Evolutionary conservation across 1,284 basidiomycete species (phyloP).

Genomic region (Malassezia japonica): DNA sequence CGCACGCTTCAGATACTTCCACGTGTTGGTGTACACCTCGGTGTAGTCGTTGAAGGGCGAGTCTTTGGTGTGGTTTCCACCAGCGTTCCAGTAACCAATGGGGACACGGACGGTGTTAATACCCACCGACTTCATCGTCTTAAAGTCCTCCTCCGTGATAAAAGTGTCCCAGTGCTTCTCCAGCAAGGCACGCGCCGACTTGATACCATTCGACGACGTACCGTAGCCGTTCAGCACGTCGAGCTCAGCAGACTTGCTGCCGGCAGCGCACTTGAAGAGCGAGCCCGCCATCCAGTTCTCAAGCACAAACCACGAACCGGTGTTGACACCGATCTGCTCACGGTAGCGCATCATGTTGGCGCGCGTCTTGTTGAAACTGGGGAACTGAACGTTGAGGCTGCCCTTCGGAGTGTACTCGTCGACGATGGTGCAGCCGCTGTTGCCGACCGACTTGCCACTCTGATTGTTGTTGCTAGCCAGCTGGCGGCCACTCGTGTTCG

Average conservation of each 20-base stretch:
- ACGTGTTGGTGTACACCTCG: constrained; percentile 59
- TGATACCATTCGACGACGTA: constrained; percentile 53
- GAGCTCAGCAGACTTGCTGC: constrained; percentile 53
- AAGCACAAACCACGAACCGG: constrained; percentile 56
- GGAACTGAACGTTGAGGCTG: constrained; percentile 29
- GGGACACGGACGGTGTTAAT: constrained; percentile 49
- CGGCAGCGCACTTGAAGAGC: constrained; percentile 59
- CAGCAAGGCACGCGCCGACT: constrained; percentile 52
- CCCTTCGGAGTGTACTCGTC: constrained; percentile 30
- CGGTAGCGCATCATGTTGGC: constrained; percentile 42
- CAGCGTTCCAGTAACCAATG: constrained; percentile 48
- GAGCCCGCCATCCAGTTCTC: constrained; percentile 70
- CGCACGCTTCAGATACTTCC: constrained; percentile 56
- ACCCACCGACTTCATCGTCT: constrained; percentile 40
- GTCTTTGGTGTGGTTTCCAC: constrained; percentile 49
- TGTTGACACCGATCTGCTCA: constrained; percentile 38
- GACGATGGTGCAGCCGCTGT: constrained; percentile 32
- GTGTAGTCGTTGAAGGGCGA: constrained; percentile 58
- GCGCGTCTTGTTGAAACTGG: constrained; percentile 34
- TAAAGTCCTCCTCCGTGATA: constrained; percentile 55
- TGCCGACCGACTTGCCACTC: constrained; percentile 25
- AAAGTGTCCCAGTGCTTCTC: constrained; percentile 72
- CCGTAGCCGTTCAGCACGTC: constrained; percentile 51
- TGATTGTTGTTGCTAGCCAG: not conserved
- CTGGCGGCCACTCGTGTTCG: not conserved